phyloP scores from a whole-genome alignment of 2,329 filamentous ascomycete species.

The Alternaria hordeiaustralica region DNA sequence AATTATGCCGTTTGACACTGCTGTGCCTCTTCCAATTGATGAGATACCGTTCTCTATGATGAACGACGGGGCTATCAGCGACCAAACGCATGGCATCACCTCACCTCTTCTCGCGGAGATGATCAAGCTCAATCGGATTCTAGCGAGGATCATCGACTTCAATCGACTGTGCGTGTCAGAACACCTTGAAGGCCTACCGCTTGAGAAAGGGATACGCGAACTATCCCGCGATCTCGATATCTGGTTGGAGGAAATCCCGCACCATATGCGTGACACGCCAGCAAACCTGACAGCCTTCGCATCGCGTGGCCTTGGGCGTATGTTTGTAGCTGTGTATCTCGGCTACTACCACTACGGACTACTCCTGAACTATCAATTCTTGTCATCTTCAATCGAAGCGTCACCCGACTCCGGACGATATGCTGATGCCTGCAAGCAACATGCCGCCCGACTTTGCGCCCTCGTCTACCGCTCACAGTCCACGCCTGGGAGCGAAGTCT shows the following conservation, averaged over 20 bases:
- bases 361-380: conserved; percentile 32
- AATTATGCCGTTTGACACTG: conserved; percentile 30
- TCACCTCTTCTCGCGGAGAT: conserved; percentile 34
- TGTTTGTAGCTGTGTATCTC: conserved; percentile 32
- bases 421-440: conserved; percentile 30
- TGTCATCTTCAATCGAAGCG: conserved; percentile 21
- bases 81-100: conserved; percentile 12
- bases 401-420: conserved; percentile 19
- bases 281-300: conserved; percentile 31
- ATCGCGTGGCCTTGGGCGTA: conserved; percentile 27
- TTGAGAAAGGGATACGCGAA: conserved; percentile 24
- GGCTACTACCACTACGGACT: conserved; percentile 35
- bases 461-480: conserved; percentile 30
- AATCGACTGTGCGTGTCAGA: conserved; percentile 30
- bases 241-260: conserved; percentile 29
- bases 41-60: conserved; percentile 30
- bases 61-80: conserved; percentile 16
- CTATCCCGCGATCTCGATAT: conserved; percentile 26
- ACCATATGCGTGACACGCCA: conserved; percentile 32
- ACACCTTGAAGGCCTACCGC: conserved; percentile 22
- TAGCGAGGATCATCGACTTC: conserved; percentile 32
- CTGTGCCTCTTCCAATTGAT: conserved; percentile 29
- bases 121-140: conserved; percentile 31
- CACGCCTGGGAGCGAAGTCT: conserved; percentile 26
- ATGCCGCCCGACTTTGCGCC: conserved; percentile 29